Percentiles rank a stretch among this genome's conserved stretches.
Conservation (phyloP, 139 green algal genomes). For the Raphidocelis subcapitata region DNA sequence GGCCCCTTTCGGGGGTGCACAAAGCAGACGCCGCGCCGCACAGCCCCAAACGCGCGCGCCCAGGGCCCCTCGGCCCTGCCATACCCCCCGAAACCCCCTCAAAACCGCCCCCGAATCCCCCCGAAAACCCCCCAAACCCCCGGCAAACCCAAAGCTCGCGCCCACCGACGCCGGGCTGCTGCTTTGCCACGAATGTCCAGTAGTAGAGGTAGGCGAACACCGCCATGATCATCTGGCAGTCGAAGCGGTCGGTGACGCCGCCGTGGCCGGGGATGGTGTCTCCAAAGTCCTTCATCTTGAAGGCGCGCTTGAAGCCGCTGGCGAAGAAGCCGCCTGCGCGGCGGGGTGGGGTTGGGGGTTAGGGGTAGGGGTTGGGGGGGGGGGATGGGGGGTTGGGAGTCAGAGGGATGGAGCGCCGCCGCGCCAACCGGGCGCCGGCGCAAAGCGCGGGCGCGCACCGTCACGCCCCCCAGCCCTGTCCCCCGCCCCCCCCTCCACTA, state of each 20-base stretch:
- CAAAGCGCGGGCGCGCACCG: no score
- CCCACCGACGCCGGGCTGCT: conserved; percentile 46
- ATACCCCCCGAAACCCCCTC: neutral
- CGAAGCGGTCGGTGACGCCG: conserved; percentile 97
- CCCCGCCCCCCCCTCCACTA: neutral
- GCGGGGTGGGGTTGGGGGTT: no score
- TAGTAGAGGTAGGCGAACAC: conserved; percentile 96
- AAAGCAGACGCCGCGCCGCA: no score
- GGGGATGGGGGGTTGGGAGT: no score
- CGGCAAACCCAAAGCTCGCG: no score
- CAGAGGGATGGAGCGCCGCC: no score
- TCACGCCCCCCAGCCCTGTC: no score
- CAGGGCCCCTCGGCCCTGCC: neutral
- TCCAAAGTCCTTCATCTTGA: conserved; percentile 99
- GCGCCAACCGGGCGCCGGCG: no score
- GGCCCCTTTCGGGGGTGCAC: neutral
- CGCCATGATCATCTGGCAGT: conserved; percentile 98
- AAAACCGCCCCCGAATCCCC: neutral
- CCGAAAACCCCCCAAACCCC: conserved; percentile 56
- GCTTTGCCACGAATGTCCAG: conserved; percentile 74
- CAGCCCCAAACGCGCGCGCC: no score
- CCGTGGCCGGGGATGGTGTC: conserved; percentile 97
- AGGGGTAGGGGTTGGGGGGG: no score
- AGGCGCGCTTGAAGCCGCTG: conserved; percentile 97
- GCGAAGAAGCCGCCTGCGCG: conserved; percentile 92